phyloP scores from a whole-genome alignment of 1,139 yeast species.

The Eremothecium gossypii region DNA sequence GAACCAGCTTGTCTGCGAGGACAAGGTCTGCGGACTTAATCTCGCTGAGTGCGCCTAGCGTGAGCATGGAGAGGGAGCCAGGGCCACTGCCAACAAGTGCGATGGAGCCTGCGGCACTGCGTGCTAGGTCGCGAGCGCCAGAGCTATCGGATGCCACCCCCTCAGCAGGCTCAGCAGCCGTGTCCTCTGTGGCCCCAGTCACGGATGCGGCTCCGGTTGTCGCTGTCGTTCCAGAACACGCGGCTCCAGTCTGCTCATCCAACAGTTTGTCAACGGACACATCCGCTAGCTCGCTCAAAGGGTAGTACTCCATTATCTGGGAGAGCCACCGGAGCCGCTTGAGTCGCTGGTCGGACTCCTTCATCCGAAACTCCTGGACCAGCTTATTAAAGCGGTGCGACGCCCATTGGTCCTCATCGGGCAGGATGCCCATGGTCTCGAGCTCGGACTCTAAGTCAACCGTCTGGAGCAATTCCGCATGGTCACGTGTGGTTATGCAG shows the following conservation, averaged over 20 bases:
- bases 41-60: constrained; percentile 77
- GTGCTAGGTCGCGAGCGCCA: constrained; percentile 8
- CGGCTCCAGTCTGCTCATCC: background rate
- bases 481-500: constrained; percentile 47
- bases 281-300: constrained; percentile 51
- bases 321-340: constrained; percentile 77
- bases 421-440: constrained; percentile 37
- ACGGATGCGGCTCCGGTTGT: background rate
- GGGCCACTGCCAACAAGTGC: constrained; percentile 92
- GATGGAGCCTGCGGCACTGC: constrained; percentile 40
- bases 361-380: constrained; percentile 51
- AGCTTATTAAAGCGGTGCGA: constrained; percentile 49
- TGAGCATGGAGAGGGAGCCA: constrained; percentile 73
- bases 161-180: background rate
- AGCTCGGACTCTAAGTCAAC: constrained; percentile 15
- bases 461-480: constrained; percentile 15
- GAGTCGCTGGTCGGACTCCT: constrained; percentile 41
- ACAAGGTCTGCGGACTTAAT: constrained; percentile 76
- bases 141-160: background rate
- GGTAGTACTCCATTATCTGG: constrained; percentile 87
- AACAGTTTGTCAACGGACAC: constrained; percentile 22
- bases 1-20: constrained; percentile 87
- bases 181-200: background rate
- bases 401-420: constrained; percentile 65
- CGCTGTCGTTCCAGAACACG: background rate